Evolutionary conservation across 306 rosid species (phyloP).

Genomic region (Cajanus cajan): DNA sequence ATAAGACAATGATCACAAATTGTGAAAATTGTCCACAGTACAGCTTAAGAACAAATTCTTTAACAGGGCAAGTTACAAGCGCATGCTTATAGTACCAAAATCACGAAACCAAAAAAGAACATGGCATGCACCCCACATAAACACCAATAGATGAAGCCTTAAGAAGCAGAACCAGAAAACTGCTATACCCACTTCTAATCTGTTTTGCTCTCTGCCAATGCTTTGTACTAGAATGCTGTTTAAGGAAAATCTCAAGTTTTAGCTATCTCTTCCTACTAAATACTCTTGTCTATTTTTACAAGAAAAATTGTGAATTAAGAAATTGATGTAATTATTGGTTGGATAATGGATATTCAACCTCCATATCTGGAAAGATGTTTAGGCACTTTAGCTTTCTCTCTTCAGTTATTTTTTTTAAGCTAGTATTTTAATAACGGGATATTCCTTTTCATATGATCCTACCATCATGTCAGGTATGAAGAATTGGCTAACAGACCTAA

Average conservation of each 20-base stretch:
- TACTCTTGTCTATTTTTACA: background rate
- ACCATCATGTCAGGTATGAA: slow-evolving; percentile 58
- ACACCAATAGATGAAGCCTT: no score
- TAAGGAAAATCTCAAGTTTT: background rate
- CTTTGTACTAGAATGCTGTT: background rate
- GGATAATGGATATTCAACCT: background rate
- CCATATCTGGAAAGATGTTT: background rate
- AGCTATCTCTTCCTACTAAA: background rate
- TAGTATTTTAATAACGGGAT: background rate
- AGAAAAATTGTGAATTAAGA: background rate
- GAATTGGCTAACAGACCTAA: slow-evolving; percentile 57
- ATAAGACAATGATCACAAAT: no score
- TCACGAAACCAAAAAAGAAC: no score
- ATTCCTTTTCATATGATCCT: background rate
- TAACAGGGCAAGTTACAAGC: no score
- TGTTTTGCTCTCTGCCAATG: background rate
- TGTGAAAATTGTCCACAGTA: no score
- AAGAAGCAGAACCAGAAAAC: no score
- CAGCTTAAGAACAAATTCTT: no score
- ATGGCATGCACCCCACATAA: no score
- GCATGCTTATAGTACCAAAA: no score
- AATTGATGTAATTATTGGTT: background rate
- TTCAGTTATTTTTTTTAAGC: background rate
- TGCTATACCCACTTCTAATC: background rate
- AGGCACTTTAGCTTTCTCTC: background rate